A percentile compares a stretch with the other conserved stretches of the same genome.
phyloP scores from a whole-genome alignment of 2,329 filamentous ascomycete genomes.

The Aspergillus carbonarius region DNA sequence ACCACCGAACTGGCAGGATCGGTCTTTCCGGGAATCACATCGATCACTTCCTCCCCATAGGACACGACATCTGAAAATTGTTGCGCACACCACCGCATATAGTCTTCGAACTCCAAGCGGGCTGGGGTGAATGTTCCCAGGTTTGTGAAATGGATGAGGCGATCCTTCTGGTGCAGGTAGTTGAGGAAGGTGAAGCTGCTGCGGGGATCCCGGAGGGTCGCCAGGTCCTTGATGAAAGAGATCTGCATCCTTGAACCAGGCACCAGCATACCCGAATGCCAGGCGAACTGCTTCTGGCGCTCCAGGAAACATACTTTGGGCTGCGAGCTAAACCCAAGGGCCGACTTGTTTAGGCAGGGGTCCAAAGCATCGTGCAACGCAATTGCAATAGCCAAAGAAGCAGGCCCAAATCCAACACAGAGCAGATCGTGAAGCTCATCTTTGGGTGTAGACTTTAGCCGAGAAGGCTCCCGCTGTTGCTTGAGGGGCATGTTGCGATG shows the following conservation, averaged over 20 bases:
- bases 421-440: constrained; percentile 78
- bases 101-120: constrained; percentile 89
- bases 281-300: constrained; percentile 77
- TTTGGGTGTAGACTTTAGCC: constrained; percentile 54
- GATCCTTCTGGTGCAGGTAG: constrained; percentile 77
- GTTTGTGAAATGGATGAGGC: constrained; percentile 90
- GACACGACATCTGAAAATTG: constrained; percentile 72
- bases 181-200: constrained; percentile 95
- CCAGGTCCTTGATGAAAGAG: constrained; percentile 94
- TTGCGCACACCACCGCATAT: constrained; percentile 86
- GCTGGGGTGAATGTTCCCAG: constrained; percentile 83
- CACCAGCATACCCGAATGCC: constrained; percentile 94
- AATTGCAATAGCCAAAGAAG: constrained; percentile 83
- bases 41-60: constrained; percentile 75
- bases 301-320: constrained; percentile 86
- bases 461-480: constrained; percentile 36
- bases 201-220: constrained; percentile 80
- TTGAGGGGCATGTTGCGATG: constrained; percentile 23
- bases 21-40: constrained; percentile 62
- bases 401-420: constrained; percentile 90
- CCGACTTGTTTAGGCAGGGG: constrained; percentile 43
- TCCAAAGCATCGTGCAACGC: constrained; percentile 78
- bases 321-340: constrained; percentile 37
- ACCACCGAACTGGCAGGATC: constrained; percentile 51
- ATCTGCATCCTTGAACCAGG: constrained; percentile 97